A percentile compares a stretch with the other conserved stretches of the same genome.
Conservation (phyloP, 2,329 filamentous ascomycete species). For the Aureobasidium sp. region DNA sequence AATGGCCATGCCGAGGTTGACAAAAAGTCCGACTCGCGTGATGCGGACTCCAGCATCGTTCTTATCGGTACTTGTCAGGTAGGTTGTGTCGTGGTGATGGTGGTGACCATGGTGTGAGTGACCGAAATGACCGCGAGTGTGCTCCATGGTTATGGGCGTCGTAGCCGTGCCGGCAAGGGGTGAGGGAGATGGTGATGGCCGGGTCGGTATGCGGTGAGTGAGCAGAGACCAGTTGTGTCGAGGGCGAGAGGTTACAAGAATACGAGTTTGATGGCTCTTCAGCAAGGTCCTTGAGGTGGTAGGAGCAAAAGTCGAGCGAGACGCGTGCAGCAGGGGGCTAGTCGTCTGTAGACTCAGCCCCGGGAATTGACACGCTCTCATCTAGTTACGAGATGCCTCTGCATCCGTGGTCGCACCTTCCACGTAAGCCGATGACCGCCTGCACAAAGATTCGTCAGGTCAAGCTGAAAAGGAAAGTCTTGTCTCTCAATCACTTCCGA, state of each 20-base stretch:
- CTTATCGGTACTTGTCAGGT: slow-evolving; percentile 74
- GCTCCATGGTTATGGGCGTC: slow-evolving; percentile 16
- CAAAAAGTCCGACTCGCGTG: slow-evolving; percentile 78
- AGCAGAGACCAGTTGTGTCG: slow-evolving; percentile 29
- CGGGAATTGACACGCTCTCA: slow-evolving; percentile 8
- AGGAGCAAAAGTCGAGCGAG: slow-evolving; percentile 2
- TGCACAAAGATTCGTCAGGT: background rate
- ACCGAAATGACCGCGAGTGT: slow-evolving; percentile 26
- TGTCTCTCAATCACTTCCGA: background rate
- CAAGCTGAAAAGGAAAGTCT: background rate
- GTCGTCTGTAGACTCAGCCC: slow-evolving; percentile 14
- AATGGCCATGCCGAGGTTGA: slow-evolving; percentile 90
- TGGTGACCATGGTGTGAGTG: slow-evolving; percentile 52
- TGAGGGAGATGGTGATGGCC: slow-evolving; percentile 2
- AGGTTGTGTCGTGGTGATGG: slow-evolving; percentile 78
- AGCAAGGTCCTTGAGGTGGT: background rate
- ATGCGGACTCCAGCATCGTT: slow-evolving; percentile 91
- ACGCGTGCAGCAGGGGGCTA: slow-evolving; percentile 10
- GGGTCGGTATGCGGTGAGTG: slow-evolving; percentile 20
- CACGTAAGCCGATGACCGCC: background rate
- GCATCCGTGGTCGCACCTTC: background rate
- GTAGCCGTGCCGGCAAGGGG: background rate
- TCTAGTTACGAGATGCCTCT: background rate
- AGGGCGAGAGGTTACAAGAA: slow-evolving; percentile 3
- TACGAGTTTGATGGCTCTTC: background rate